Evolutionary conservation across 2,329 filamentous ascomycete species (phyloP), one percentile per base, ranked within the genome.

Genomic region (Apiospora malaysiana): DNA sequence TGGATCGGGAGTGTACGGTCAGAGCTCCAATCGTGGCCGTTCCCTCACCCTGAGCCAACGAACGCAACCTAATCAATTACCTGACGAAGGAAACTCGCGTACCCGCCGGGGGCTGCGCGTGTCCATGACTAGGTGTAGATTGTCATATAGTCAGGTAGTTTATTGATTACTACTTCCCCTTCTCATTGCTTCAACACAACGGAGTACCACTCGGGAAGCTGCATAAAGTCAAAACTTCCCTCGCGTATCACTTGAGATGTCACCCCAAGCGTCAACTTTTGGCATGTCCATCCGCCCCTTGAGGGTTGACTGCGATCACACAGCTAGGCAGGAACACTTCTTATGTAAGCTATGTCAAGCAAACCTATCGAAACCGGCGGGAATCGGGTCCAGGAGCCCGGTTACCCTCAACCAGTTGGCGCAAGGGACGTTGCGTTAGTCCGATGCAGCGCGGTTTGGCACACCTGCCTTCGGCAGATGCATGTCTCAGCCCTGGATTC

Each of bases 401-500:
- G 21, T n/a, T 63, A n/a, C n/a, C 12, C 27, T 5, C 21, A 3
- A 21, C 32, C 8, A 14, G 56, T 18, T n/a, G 40, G 16, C 32
- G 18, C 32, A 40, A 63, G 56, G 56, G 21, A 63, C 27, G 32
- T 23, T 63, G 56, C 27, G 40, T 23, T 63, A 63, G 56, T 63
- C 21, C 8, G 14, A 14, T 63, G 56, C 56, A 47, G 45, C 45
- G 18, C 45, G 21, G 45, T 47, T 47, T 47, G 18, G 45, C 18
- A 47, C 21, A 6, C 45, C 21, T 47, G 8, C 45, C 21, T 45
- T 16, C 42, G 42, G 45, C 45, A 47, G 21, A 47, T 2, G 56
- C 56, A 63, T 63, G 56, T 63, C 56, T 63, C 56, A 63, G 32
- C 56, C 32, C 21, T 63, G 56, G 56, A 40, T 63, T 63, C 9